phyloP scores from a whole-genome alignment of 805 yeast genomes.

The Grigorovia jiainica region DNA sequence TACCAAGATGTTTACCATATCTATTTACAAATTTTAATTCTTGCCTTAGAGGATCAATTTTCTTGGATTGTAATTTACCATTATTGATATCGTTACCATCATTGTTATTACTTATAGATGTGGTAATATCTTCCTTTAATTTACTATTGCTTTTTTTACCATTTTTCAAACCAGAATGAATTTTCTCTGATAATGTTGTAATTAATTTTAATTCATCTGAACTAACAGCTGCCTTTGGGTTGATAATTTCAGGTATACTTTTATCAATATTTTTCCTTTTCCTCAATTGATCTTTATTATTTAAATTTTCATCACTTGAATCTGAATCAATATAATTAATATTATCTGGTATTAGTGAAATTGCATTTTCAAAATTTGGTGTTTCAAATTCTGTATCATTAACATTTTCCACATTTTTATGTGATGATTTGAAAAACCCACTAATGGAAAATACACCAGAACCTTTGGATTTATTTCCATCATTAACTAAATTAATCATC shows the following conservation, averaged over 20 bases:
- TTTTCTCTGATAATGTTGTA: slow-evolving; percentile 39
- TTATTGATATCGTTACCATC: not conserved
- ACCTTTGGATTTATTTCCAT: not conserved
- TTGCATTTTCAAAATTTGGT: slow-evolving; percentile 7
- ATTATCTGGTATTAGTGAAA: slow-evolving; percentile 10
- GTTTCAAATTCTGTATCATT: not conserved
- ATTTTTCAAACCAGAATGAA: slow-evolving; percentile 33
- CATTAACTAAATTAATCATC: slow-evolving; percentile 13
- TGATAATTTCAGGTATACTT: slow-evolving; percentile 14
- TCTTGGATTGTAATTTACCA: too few relatives aligned
- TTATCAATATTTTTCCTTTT: slow-evolving; percentile 1
- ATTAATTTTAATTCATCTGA: slow-evolving; percentile 41
- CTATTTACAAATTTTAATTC: slow-evolving; percentile 27
- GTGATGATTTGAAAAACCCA: slow-evolving; percentile 15
- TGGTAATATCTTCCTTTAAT: not conserved
- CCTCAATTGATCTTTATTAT: not conserved
- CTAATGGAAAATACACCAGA: slow-evolving; percentile 14
- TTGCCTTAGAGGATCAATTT: too few relatives aligned
- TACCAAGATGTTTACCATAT: slow-evolving; percentile 44
- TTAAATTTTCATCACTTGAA: not conserved
- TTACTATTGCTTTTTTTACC: slow-evolving; percentile 7
- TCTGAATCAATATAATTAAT: slow-evolving; percentile 1
- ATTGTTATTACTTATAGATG: too few relatives aligned
- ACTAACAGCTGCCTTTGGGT: slow-evolving; percentile 38
- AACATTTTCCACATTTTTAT: slow-evolving; percentile 5